Evolutionary conservation across 306 rosid species (phyloP).

Genomic region (Acacia crassicarpa): DNA sequence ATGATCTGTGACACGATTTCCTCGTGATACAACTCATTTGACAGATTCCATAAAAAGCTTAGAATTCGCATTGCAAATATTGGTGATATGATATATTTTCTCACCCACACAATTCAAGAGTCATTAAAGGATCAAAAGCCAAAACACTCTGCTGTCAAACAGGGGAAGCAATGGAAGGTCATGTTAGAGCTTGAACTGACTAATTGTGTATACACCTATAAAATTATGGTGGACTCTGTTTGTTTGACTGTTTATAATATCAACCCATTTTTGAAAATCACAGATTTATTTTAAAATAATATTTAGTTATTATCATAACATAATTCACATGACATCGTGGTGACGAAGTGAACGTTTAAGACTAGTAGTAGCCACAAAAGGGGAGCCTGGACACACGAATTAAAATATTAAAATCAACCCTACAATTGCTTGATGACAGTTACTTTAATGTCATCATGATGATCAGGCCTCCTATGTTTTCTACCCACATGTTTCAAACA

Average conservation of each 20-base stretch:
- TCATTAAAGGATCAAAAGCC: not conserved
- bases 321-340: not conserved
- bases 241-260: not conserved
- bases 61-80: not conserved
- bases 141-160: not conserved
- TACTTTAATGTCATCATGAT: not conserved
- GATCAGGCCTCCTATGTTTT: not conserved
- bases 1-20: not conserved
- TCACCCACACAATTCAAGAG: not conserved
- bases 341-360: not conserved
- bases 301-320: not conserved
- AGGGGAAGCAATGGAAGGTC: not conserved
- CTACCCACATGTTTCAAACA: too few relatives aligned
- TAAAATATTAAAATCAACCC: too few relatives aligned
- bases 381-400: too few relatives aligned
- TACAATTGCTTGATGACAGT: too few relatives aligned
- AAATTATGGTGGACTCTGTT: not conserved
- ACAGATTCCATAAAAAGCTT: too few relatives aligned
- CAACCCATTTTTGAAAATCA: not conserved
- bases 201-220: constrained; percentile 30
- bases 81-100: not conserved
- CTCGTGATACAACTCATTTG: not conserved
- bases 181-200: not conserved
- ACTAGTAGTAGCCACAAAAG: too few relatives aligned
- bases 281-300: not conserved